Base-by-base conservation (phyloP, 352 stramenopile genomes). In the Labyrinthula sp. region DNA sequence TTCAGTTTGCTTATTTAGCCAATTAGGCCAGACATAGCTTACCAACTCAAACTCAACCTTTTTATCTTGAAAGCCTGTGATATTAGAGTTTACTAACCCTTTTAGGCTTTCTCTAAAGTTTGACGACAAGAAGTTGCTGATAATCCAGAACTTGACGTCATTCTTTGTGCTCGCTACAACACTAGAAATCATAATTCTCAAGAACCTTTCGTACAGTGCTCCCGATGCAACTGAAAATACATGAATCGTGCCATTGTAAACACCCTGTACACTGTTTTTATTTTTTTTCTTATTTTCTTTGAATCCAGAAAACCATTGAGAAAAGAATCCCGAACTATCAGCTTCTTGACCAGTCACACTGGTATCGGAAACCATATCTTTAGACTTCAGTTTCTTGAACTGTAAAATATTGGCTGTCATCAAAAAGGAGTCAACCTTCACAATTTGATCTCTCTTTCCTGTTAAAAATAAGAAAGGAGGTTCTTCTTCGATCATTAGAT, bases 131-230 rank as follows among this genome's bases (percentile, higher is more conserved):
- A 95, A 99, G 57, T 94, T 94, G 62, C 97, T 88, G 38, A 98
- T 77, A 8, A 98, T 61, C 89, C 91, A 98, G 55, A 99, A 98
- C 38, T 94, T 97, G n/a, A 98, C 88, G 2, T 80, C 83, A 38
- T 88, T 81, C 22, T 76, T 74, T 10, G 85, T 93, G 30, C 80
- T 71, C 65, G 94, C 95, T 1, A 87, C 81, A 26, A 99, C 88
- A 50, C 76, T 94, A 12, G 94, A 75, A 89, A 99, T 98, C 91
- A 99, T 99, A 56, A 99, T 97, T 60, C 95, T 95, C 27, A 99
- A 57, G 52, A 99, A 89, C 17, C 89, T 69, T 60, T 99, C 91
- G 58, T 99, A 99, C 23, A 98, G 58, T 54, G 96, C 86, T 15
- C 91, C 81, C 14, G 74, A 83, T 12, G 89, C 89, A 23, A 99